Evolutionary conservation across 148 eudicot species (phyloP).

Genomic region (Rhododendron ovatum): DNA sequence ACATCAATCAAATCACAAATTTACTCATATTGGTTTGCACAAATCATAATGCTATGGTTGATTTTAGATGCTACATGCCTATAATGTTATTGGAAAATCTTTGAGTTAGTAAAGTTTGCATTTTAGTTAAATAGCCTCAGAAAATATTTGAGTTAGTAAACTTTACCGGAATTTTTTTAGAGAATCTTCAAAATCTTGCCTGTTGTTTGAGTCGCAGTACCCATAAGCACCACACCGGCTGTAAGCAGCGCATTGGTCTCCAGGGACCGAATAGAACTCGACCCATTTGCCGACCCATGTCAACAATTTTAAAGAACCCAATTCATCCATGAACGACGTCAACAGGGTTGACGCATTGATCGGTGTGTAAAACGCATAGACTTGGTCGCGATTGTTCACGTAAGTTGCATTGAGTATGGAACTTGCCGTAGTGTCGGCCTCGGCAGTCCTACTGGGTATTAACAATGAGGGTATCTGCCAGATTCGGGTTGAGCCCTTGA

Average conservation of each 20-base stretch:
- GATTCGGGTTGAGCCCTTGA: neutral
- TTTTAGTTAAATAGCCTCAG: neutral
- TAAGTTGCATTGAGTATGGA: neutral
- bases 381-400: neutral
- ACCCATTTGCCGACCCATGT: neutral
- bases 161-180: neutral
- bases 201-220: constrained; percentile 24
- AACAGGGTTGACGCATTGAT: neutral
- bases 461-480: neutral
- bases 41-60: neutral
- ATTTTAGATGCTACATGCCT: neutral
- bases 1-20: neutral
- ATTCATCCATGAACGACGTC: neutral
- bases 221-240: neutral
- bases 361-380: neutral
- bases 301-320: neutral
- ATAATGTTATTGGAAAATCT: no score
- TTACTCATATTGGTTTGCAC: neutral
- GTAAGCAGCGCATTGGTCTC: neutral
- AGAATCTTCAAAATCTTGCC: constrained; percentile 16
- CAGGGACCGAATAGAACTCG: neutral
- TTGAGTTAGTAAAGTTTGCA: neutral
- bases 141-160: neutral
- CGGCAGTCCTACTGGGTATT: no score
- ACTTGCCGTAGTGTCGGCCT: neutral